These are phyloP conservation scores for Rhinocladiella similis DNA, from an alignment of 2,329 filamentous ascomycete species.

Conservation along the genomic window DNA sequence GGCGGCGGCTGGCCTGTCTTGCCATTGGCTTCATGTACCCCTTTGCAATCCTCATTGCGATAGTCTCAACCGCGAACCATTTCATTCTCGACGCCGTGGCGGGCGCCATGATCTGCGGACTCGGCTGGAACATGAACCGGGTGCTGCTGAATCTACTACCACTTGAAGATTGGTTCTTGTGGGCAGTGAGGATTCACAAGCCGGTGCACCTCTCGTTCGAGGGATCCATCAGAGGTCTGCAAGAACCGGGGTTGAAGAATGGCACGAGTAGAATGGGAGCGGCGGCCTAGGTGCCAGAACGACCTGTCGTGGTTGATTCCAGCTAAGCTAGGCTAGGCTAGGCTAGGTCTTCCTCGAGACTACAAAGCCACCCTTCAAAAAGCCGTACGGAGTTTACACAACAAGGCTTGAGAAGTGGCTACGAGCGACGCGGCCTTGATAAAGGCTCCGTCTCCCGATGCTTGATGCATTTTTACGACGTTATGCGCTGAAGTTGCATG, in stretches of 20 bases:
- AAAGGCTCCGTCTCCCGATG: too few species aligned
- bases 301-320: background rate
- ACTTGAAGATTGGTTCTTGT: conserved; percentile 68
- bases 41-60: conserved; percentile 63
- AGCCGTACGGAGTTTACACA: too few species aligned
- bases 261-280: conserved; percentile 8
- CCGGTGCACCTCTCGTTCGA: conserved; percentile 39
- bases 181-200: conserved; percentile 64
- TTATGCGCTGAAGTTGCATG: too few species aligned
- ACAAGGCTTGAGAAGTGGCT: too few species aligned
- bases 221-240: background rate
- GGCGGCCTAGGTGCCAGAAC: conserved; percentile 6
- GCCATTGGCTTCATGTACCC: conserved; percentile 64
- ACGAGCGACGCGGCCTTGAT: too few species aligned
- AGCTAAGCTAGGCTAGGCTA: background rate
- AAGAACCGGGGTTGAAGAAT: background rate
- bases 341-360: background rate
- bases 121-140: conserved; percentile 61
- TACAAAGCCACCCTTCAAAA: background rate
- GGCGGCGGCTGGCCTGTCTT: conserved; percentile 53
- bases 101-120: conserved; percentile 62
- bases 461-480: too few species aligned
- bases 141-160: conserved; percentile 63
- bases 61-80: conserved; percentile 72
- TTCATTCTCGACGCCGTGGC: conserved; percentile 71